Percentiles rank a stretch among this genome's conserved stretches.
These are phyloP conservation scores for Pezicula neosporulosa DNA, from an alignment of 2,329 filamentous ascomycete species.

Conservation along the genomic window DNA sequence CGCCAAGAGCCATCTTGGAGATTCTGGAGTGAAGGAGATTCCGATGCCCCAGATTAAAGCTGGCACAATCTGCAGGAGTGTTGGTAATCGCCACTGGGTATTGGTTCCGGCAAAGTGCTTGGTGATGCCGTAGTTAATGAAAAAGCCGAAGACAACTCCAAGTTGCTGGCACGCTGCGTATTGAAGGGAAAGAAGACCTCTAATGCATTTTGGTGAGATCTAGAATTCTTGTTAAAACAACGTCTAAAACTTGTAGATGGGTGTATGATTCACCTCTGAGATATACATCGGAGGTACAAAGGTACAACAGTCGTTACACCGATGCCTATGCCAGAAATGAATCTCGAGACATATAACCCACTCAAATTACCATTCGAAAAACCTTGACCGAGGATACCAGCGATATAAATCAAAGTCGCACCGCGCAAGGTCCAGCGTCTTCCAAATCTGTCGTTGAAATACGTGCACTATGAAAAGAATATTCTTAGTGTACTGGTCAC, in stretches of 20 bases:
- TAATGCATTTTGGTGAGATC: conserved; percentile 62
- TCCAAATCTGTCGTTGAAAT: not conserved
- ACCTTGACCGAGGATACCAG: conserved; percentile 30
- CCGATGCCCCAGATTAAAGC: conserved; percentile 65
- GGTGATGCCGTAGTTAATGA: conserved; percentile 61
- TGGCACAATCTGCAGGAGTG: conserved; percentile 72
- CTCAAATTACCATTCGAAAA: conserved; percentile 43
- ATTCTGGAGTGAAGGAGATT: conserved; percentile 65
- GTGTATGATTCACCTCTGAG: conserved; percentile 37
- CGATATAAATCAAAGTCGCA: conserved; percentile 31
- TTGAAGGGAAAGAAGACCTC: conserved; percentile 68
- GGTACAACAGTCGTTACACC: conserved; percentile 63
- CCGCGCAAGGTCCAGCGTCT: not conserved
- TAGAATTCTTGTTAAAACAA: conserved; percentile 27
- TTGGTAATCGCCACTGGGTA: conserved; percentile 59
- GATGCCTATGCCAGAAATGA: conserved; percentile 58
- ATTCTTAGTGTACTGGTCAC: not conserved
- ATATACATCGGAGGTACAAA: conserved; percentile 66
- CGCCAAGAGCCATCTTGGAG: conserved; percentile 67
- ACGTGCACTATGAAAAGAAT: not conserved
- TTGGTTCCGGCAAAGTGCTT: conserved; percentile 40
- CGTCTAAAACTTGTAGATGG: conserved; percentile 14
- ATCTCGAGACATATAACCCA: conserved; percentile 59
- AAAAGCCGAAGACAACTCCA: conserved; percentile 75
- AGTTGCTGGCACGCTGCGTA: conserved; percentile 70